Evolutionary conservation across 371 early-diverging fungal species (phyloP), one percentile per base, ranked within the genome.

Genomic region (Lichtheimia corymbifera): DNA sequence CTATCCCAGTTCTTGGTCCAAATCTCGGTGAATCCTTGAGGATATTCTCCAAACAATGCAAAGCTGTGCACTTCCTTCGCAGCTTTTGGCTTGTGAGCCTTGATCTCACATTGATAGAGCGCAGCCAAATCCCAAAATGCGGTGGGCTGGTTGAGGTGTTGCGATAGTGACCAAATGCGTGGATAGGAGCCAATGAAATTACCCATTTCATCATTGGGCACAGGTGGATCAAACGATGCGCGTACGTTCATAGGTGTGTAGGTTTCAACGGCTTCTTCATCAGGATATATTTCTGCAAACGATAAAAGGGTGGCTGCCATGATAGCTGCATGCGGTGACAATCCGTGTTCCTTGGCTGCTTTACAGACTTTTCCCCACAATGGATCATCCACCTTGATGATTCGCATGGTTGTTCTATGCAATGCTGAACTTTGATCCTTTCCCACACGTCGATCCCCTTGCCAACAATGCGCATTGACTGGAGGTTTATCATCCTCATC

Each of bases 171-270:
- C 69, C 73, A 74, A 6, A 62, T 15, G 35, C 57, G 57, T 2
- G 25, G 58, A 45, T 69, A 70, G 5, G 53, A 40, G 18, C 80
- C 77, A 7, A 75, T 69, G 67, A 62, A 77, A 51, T 80, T 80
- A 15, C 80, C 80, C 24, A 77, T 62, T 25, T 71, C 68, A 47
- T 66, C 56, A 5, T 56, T 35, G 6, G 70, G 59, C 15, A 73
- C 53, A 22, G 65, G 55, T n/a, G 75, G 75, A 27, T 73, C 52
- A 61, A 77, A 77, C 20, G 67, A 56, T 3, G 41, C 17, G 7
- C 80, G 73, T 18, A 70, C 71, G 40, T 80, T 77, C 57, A 77
- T 55, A 7, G 77, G 76, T 0, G 80, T 80, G 0, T 53, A 27
- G 0, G 53, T 58, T 28, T 65, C 55, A 3, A 71, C 55, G 2